A percentile compares a stretch with the other conserved stretches of the same genome.
Conservation (phyloP, 2,329 filamentous ascomycete species). For the Microdochium nivale region DNA sequence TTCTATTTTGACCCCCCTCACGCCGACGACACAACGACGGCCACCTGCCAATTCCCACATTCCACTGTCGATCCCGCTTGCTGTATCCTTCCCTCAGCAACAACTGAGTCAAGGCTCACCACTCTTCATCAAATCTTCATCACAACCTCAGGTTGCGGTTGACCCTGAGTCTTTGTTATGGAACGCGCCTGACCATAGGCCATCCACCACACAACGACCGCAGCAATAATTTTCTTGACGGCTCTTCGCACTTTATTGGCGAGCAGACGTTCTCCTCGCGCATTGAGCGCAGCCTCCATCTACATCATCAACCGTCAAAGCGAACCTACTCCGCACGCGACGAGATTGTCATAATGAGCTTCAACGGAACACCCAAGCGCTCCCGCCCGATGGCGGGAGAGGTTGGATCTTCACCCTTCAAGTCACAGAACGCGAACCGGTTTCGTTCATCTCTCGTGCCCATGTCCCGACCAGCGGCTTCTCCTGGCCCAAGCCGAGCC, state of each 20-base stretch:
- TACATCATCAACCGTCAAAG: constrained; percentile 1
- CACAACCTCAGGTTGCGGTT: background rate
- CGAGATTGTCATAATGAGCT: constrained; percentile 14
- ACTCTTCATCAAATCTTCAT: background rate
- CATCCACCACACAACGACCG: background rate
- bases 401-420: constrained; percentile 19
- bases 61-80: background rate
- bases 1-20: too few relatives aligned
- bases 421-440: constrained; percentile 15
- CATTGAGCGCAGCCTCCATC: background rate
- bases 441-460: constrained; percentile 24
- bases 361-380: constrained; percentile 15
- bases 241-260: background rate
- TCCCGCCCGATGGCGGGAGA: constrained; percentile 17
- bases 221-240: background rate
- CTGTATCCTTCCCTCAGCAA: background rate
- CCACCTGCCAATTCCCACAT: background rate
- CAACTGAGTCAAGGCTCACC: background rate
- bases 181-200: background rate
- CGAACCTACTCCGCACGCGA: constrained; percentile 1
- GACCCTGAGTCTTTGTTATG: background rate
- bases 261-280: background rate
- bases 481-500: constrained; percentile 7
- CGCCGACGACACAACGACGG: too few relatives aligned
- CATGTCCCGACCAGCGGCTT: constrained; percentile 6